A percentile compares a stretch with the other conserved stretches of the same genome.
These are phyloP conservation scores for Pinus albicaulis DNA, from an alignment of 75 land plant genomes.

Conservation along the genomic window DNA sequence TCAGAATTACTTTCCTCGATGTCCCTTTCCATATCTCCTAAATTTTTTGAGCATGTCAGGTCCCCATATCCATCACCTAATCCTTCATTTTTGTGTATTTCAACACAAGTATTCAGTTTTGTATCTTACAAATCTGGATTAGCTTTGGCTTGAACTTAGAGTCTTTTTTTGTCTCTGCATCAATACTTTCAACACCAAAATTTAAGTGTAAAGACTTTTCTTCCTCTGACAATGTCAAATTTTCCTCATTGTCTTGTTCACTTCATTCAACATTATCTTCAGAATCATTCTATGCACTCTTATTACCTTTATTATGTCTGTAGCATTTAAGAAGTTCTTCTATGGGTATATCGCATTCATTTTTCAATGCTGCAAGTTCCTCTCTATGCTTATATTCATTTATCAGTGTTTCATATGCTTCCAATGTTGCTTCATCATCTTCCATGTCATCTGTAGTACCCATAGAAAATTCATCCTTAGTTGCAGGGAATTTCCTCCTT, in stretches of 20 bases:
- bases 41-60: constrained; percentile 50
- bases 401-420: constrained; percentile 91
- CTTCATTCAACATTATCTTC: constrained; percentile 13
- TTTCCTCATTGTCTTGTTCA: constrained; percentile 17
- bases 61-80: constrained; percentile 21
- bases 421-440: constrained; percentile 93
- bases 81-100: not conserved
- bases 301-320: constrained; percentile 40
- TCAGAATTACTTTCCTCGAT: constrained; percentile 37
- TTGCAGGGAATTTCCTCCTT: no score
- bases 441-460: constrained; percentile 17
- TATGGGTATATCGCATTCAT: constrained; percentile 82
- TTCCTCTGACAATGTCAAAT: not conserved
- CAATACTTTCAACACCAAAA: not conserved
- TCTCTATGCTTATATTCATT: constrained; percentile 81
- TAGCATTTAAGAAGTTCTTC: constrained; percentile 83
- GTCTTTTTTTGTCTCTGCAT: not conserved
- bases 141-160: no score
- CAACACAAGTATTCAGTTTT: not conserved
- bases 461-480: constrained; percentile 2
- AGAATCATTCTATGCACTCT: constrained; percentile 13
- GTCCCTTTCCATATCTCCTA: constrained; percentile 64
- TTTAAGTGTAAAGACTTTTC: not conserved
- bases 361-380: constrained; percentile 75
- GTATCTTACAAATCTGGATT: not conserved